Evolutionary conservation across 2,329 filamentous ascomycete genomes (phyloP).

Genomic region (Dryadomyces quercus-mongolicae): DNA sequence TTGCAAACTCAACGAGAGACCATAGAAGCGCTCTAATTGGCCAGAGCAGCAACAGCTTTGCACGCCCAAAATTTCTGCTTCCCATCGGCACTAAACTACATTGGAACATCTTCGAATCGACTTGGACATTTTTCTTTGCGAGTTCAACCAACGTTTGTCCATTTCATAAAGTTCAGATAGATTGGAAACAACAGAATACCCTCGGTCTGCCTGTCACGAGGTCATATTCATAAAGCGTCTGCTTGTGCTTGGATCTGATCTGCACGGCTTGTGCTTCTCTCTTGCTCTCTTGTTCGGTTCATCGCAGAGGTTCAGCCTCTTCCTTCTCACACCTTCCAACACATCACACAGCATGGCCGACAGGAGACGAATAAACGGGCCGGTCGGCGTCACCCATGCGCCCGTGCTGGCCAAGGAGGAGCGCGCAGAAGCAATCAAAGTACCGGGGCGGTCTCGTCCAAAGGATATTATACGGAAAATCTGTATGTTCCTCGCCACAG

Average conservation of each 20-base stretch:
- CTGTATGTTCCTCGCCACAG: constrained; percentile 48
- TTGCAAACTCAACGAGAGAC: no score
- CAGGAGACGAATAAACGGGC: constrained; percentile 81
- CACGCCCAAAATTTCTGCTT: not conserved
- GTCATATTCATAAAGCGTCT: no score
- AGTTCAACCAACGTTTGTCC: no score
- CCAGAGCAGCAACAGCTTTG: no score
- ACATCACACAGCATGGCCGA: constrained; percentile 50
- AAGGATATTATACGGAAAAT: constrained; percentile 70
- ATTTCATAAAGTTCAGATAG: not conserved
- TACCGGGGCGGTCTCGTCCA: constrained; percentile 41
- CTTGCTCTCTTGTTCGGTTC: no score
- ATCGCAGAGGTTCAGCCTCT: not conserved
- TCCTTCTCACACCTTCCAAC: not conserved
- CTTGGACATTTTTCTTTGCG: not conserved
- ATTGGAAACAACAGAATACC: not conserved
- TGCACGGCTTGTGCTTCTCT: no score
- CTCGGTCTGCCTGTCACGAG: no score
- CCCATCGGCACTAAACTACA: not conserved
- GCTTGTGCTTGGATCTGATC: no score
- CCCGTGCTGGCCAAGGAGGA: constrained; percentile 42
- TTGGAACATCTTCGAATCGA: not conserved
- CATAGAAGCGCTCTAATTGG: no score
- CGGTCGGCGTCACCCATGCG: constrained; percentile 61
- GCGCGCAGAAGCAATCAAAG: constrained; percentile 26